Percentiles rank a stretch among this genome's conserved stretches.
These are phyloP conservation scores for Yarrowia sp. DNA, from an alignment of 805 yeast genomes.

Conservation along the genomic window DNA sequence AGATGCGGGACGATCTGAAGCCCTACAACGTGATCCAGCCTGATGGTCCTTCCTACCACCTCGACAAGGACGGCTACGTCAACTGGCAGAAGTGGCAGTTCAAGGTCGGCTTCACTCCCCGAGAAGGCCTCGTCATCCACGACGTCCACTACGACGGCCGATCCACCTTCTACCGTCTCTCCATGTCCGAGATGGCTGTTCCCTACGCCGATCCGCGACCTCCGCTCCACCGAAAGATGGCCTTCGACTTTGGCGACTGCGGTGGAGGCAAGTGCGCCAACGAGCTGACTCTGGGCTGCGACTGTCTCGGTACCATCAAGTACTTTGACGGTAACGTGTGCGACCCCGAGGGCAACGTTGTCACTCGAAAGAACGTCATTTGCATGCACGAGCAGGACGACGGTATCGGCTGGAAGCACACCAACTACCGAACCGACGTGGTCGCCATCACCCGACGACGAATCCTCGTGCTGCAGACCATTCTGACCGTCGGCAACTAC, in stretches of 20 bases:
- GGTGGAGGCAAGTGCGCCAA: slow-evolving; percentile 79
- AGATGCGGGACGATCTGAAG: slow-evolving; percentile 54
- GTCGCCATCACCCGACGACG: slow-evolving; percentile 72
- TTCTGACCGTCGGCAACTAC: slow-evolving; percentile 82
- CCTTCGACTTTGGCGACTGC: slow-evolving; percentile 81
- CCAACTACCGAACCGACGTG: slow-evolving; percentile 68
- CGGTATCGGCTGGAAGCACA: slow-evolving; percentile 75
- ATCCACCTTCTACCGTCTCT: slow-evolving; percentile 67
- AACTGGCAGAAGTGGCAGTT: slow-evolving; percentile 85
- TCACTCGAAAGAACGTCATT: slow-evolving; percentile 62
- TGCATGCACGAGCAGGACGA: slow-evolving; percentile 85
- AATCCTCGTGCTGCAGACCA: slow-evolving; percentile 75
- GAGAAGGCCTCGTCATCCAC: slow-evolving; percentile 78
- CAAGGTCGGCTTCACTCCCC: slow-evolving; percentile 62
- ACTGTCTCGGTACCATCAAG: slow-evolving; percentile 78
- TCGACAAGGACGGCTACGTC: slow-evolving; percentile 52
- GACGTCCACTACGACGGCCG: slow-evolving; percentile 75
- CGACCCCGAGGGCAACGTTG: slow-evolving; percentile 60
- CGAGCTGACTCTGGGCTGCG: slow-evolving; percentile 70
- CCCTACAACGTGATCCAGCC: slow-evolving; percentile 82
- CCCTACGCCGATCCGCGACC: slow-evolving; percentile 85
- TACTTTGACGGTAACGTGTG: slow-evolving; percentile 64
- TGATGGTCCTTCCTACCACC: slow-evolving; percentile 71
- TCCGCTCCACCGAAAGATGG: slow-evolving; percentile 83
- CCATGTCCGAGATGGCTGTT: slow-evolving; percentile 81